Conservation (phyloP, 306 rosid species). For the Castanospermum australe region DNA sequence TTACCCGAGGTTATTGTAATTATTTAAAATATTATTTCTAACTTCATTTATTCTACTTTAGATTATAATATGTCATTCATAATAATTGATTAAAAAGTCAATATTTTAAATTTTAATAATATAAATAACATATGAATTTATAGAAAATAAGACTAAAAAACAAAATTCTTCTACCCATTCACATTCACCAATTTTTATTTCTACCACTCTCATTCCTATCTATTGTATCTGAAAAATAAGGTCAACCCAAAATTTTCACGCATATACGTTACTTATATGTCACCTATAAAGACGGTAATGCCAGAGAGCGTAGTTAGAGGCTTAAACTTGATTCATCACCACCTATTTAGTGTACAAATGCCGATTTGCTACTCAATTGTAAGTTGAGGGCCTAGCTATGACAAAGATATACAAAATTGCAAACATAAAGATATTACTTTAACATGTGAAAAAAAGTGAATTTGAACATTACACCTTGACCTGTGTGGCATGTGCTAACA, state of each 20-base stretch:
- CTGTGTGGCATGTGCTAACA: conserved; percentile 2
- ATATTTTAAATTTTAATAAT: too few species aligned
- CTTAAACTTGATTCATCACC: conserved; percentile 4
- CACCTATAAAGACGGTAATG: neutral
- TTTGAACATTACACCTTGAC: conserved; percentile 26
- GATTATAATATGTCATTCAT: too few species aligned
- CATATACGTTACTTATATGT: neutral
- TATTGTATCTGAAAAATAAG: too few species aligned
- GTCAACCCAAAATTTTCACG: neutral
- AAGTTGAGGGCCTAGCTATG: neutral
- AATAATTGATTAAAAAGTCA: too few species aligned
- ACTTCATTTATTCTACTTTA: too few species aligned
- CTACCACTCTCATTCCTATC: neutral
- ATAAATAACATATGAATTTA: too few species aligned
- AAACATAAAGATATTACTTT: conserved; percentile 31
- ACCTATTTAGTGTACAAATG: neutral
- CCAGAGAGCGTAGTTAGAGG: neutral
- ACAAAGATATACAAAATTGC: conserved; percentile 20
- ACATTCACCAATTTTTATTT: neutral
- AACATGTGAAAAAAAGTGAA: conserved; percentile 23
- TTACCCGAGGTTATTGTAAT: too few species aligned
- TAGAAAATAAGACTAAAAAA: neutral
- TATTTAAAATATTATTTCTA: too few species aligned
- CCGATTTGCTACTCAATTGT: conserved; percentile 16
- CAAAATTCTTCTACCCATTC: neutral